phyloP scores from a whole-genome alignment of 2,329 filamentous ascomycete species.

The Sclerotinia glacialis region DNA sequence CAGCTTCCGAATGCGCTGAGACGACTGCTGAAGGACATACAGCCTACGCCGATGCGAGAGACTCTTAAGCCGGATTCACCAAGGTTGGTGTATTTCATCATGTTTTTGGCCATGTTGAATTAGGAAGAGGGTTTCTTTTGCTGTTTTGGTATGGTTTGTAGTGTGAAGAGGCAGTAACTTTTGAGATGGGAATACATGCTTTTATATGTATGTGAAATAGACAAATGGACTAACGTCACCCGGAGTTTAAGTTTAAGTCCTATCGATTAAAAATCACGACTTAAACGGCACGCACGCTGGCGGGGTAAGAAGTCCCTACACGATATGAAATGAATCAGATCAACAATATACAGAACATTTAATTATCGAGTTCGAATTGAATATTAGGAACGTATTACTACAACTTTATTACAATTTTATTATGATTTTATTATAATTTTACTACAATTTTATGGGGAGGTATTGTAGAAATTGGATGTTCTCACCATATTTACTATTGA shows the following conservation, averaged over 20 bases:
- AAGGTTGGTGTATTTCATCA: conserved; percentile 29
- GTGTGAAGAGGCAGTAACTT: background rate
- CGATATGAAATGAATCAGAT: background rate
- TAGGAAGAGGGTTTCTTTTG: background rate
- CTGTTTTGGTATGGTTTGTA: background rate
- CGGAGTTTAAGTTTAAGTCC: conserved; percentile 10
- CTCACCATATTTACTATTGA: background rate
- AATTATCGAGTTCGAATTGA: no score
- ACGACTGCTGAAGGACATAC: conserved; percentile 49
- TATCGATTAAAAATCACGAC: background rate
- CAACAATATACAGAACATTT: background rate
- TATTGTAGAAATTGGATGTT: background rate
- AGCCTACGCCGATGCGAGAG: conserved; percentile 51
- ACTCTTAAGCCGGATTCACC: conserved; percentile 52
- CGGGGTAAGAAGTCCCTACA: background rate
- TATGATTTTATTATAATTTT: no score
- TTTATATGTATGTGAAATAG: background rate
- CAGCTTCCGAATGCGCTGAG: conserved; percentile 14
- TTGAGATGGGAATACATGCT: background rate
- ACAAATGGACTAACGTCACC: background rate
- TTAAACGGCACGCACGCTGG: background rate
- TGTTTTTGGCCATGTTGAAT: background rate
- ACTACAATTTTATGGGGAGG: no score
- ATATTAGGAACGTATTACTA: no score
- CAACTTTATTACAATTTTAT: no score